phyloP scores from a whole-genome alignment of 176 grass and related monocot genomes.

The Tuctoria greenei region DNA sequence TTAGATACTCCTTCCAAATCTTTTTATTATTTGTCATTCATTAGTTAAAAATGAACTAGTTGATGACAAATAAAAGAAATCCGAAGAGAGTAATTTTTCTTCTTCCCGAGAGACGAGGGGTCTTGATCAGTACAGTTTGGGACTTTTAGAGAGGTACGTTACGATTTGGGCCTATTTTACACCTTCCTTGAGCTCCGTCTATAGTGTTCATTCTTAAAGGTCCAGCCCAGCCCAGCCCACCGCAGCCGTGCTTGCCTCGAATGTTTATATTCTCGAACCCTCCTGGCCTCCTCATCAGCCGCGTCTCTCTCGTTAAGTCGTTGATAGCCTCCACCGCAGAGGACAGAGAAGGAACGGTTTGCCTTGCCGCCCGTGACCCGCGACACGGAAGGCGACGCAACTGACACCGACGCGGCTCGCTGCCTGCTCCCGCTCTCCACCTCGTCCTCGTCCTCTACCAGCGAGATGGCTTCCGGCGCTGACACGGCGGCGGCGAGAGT shows the following conservation, averaged over 20 bases:
- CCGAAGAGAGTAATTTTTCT: no score
- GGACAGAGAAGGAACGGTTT: background rate
- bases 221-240: background rate
- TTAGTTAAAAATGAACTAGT: no score
- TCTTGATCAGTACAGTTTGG: no score
- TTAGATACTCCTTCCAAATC: no score
- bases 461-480: slow-evolving; percentile 37
- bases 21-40: no score
- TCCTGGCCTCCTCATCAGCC: no score
- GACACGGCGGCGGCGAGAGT: slow-evolving; percentile 31
- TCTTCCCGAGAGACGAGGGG: no score
- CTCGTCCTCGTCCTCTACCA: background rate
- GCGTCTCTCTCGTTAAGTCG: background rate
- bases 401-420: background rate
- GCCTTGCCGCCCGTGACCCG: slow-evolving; percentile 7
- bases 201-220: background rate
- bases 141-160: background rate
- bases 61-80: no score
- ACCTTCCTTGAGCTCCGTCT: background rate
- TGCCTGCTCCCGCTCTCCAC: background rate
- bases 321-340: background rate
- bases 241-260: background rate
- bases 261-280: background rate
- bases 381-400: background rate
- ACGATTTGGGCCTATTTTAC: background rate